Evolutionary conservation across 352 stramenopile species (phyloP).

Genomic region (Pythium monospermum): DNA sequence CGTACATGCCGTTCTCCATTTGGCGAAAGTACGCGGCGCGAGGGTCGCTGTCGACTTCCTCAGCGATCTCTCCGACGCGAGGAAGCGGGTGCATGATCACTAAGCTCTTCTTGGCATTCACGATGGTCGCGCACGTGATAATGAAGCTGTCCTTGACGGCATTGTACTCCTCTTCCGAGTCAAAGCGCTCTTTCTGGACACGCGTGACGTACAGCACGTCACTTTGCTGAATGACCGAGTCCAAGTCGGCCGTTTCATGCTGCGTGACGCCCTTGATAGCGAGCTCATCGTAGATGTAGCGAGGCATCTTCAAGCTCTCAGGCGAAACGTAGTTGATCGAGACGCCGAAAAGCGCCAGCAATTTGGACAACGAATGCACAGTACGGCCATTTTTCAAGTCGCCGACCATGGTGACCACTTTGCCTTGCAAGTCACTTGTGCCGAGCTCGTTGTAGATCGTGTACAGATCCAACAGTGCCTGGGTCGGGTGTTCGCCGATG

Average conservation of each 20-base stretch:
- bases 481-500: slow-evolving; percentile 97
- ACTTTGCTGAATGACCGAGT: slow-evolving; percentile 86
- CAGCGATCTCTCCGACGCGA: slow-evolving; percentile 95
- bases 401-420: slow-evolving; percentile 95
- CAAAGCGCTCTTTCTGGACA: slow-evolving; percentile 98
- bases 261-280: slow-evolving; percentile 70
- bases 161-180: slow-evolving; percentile 92
- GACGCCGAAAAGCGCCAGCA: slow-evolving; percentile 91
- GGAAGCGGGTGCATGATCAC: slow-evolving; percentile 99
- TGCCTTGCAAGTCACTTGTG: slow-evolving; percentile 59
- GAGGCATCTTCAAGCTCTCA: slow-evolving; percentile 81
- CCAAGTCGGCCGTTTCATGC: slow-evolving; percentile 79
- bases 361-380: slow-evolving; percentile 95
- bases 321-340: slow-evolving; percentile 92
- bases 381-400: slow-evolving; percentile 99
- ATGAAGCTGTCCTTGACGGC: slow-evolving; percentile 90
- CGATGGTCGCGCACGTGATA: slow-evolving; percentile 68
- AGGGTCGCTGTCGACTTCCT: slow-evolving; percentile 95
- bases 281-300: slow-evolving; percentile 77
- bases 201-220: slow-evolving; percentile 99
- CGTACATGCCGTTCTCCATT: slow-evolving; percentile 98
- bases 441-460: slow-evolving; percentile 92
- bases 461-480: slow-evolving; percentile 98
- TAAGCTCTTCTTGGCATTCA: slow-evolving; percentile 85
- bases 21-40: slow-evolving; percentile 97